These are phyloP conservation scores for Geotrichum citri-aurantii DNA, from an alignment of 1,139 yeast species.

Conservation along the genomic window DNA sequence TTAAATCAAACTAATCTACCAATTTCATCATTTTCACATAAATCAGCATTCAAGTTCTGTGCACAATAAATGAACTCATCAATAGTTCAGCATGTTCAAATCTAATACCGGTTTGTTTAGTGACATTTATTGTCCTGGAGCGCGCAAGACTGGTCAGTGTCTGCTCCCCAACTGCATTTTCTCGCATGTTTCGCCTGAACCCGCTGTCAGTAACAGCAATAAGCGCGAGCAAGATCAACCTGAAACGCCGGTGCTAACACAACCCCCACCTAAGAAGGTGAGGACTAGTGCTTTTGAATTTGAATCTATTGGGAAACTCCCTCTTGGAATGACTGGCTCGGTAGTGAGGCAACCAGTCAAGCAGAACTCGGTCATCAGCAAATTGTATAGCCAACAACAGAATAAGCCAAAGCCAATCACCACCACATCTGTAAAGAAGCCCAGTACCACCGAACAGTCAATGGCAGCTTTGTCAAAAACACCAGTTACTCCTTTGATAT, in stretches of 20 bases:
- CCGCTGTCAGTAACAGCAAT: not conserved
- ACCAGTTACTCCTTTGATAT: not conserved
- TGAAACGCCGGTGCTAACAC: not conserved
- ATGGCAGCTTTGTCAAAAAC: not conserved
- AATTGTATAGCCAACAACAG: not conserved
- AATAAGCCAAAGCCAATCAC: not conserved
- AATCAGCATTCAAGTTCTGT: too few species aligned
- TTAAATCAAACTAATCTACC: not conserved
- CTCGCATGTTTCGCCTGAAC: slow-evolving; percentile 21
- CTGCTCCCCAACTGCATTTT: slow-evolving; percentile 31
- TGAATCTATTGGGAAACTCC: not conserved
- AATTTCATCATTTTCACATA: not conserved
- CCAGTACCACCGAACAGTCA: not conserved
- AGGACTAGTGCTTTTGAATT: not conserved
- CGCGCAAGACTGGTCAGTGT: slow-evolving; percentile 21
- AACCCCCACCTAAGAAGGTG: not conserved
- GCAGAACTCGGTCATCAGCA: not conserved
- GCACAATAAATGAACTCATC: not conserved
- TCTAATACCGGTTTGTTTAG: slow-evolving; percentile 19
- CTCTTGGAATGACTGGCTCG: not conserved
- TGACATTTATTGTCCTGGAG: slow-evolving; percentile 28
- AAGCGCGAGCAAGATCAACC: not conserved
- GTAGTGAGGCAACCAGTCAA: not conserved
- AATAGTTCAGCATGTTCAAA: slow-evolving; percentile 20
- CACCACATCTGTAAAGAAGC: not conserved